A percentile compares a stretch with the other conserved stretches of the same genome.
These are phyloP conservation scores for Peniophora sp. DNA, from an alignment of 1,284 basidiomycete species.

Conservation along the genomic window DNA sequence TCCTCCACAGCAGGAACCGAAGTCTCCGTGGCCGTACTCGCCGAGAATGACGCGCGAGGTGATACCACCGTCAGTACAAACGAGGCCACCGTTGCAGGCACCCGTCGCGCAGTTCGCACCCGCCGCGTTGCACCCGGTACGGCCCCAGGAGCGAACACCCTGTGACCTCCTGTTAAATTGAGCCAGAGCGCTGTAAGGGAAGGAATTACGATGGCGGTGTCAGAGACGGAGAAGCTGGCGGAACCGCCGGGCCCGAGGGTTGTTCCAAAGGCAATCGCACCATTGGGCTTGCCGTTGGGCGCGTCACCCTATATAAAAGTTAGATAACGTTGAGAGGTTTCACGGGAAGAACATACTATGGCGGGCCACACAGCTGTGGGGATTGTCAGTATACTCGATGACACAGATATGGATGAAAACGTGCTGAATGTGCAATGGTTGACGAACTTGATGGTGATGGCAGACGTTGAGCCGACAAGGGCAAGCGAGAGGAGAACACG, in stretches of 20 bases:
- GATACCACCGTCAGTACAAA: slow-evolving; percentile 10
- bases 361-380: slow-evolving; percentile 12
- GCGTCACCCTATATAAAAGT: no score
- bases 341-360: neutral
- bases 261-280: slow-evolving; percentile 6
- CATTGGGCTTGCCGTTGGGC: slow-evolving; percentile 2
- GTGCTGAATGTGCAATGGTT: slow-evolving; percentile 10
- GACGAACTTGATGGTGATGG: slow-evolving; percentile 9
- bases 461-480: slow-evolving; percentile 5
- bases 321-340: no score
- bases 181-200: neutral
- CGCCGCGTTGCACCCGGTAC: slow-evolving; percentile 11
- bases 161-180: neutral
- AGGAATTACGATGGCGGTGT: slow-evolving; percentile 5
- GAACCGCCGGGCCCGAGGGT: slow-evolving; percentile 2
- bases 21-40: slow-evolving; percentile 12
- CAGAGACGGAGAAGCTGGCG: slow-evolving; percentile 3
- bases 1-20: slow-evolving; percentile 9
- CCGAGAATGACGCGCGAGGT: slow-evolving; percentile 10
- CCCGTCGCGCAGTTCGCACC: slow-evolving; percentile 8
- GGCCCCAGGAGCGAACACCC: slow-evolving; percentile 6
- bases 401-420: neutral
- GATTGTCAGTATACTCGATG: neutral
- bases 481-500: slow-evolving; percentile 4
- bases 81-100: neutral